Conservation (phyloP, 164 flowering plant genomes). For the Aristolochia contorta region DNA sequence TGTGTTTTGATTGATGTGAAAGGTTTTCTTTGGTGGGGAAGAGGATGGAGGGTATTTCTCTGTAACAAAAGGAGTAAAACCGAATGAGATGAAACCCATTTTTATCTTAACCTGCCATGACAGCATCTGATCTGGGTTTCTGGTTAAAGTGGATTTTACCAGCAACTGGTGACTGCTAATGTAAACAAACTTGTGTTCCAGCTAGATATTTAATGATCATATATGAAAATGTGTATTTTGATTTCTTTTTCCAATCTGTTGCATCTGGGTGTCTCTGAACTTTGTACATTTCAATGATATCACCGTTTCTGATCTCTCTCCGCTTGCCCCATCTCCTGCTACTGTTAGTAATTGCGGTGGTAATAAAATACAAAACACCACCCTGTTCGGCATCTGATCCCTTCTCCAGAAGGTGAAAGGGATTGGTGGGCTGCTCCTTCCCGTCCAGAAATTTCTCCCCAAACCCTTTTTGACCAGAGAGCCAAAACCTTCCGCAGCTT, state of each 20-base stretch:
- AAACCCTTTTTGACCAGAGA: too few relatives aligned
- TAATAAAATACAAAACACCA: too few relatives aligned
- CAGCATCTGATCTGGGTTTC: constrained; percentile 2
- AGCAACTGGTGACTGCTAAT: constrained; percentile 4
- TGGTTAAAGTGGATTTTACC: constrained; percentile 1
- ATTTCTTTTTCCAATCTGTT: background rate
- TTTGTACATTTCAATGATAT: constrained; percentile 2
- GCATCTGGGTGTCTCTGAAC: background rate
- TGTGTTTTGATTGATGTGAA: constrained; percentile 8
- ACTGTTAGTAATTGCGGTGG: background rate
- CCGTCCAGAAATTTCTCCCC: too few relatives aligned
- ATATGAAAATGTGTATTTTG: background rate
- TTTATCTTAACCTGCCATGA: background rate
- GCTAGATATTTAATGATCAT: constrained; percentile 4
- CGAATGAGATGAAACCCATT: background rate
- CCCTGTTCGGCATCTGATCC: too few relatives aligned
- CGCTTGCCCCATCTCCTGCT: background rate
- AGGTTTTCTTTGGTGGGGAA: constrained; percentile 8
- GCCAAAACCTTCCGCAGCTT: too few relatives aligned
- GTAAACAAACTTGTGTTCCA: constrained; percentile 7
- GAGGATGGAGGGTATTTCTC: background rate
- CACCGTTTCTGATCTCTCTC: background rate
- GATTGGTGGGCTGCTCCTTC: too few relatives aligned
- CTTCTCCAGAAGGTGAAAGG: too few relatives aligned
- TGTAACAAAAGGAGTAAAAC: background rate